Evolutionary conservation across 2,329 filamentous ascomycete genomes (phyloP), one percentile per base, ranked within the genome.

Genomic region (Xylariomycetidae sp.): DNA sequence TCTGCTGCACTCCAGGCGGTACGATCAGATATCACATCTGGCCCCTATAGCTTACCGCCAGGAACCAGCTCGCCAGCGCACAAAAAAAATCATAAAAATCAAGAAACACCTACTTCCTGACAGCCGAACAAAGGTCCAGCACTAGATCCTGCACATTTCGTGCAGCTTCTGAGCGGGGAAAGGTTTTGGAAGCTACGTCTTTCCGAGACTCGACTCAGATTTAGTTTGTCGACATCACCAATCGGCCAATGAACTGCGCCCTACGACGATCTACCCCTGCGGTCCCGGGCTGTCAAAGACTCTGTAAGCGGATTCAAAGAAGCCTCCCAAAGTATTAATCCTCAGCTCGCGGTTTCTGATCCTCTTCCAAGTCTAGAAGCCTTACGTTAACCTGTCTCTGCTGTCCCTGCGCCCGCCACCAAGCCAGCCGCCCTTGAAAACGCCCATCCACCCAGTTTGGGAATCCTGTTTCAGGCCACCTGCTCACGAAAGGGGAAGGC

Each of bases 141-240:
- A 46, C 30, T 28, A 37, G 32, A 42, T 33, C 34, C 36, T 44
- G 36, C 31, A 42, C 37, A 38, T 42, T 36, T 40, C 15, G 10
- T 18, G 13, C 6, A 10, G 13, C 14, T 30, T 31, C 33, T 28
- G 34, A 45, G 48, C 40, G 44, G 45, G 41, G 42, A 46, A 48
- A 45, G 36, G 48, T 51, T 49, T 53, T 48, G 43, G 46, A 51
- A 39, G 31, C 44, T 45, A 53, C 53, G 40, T 44, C 39, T 41
- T 51, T 49, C 54, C 53, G 55, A 58, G 46, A 58, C 55, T 49
- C 49, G 54, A 56, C 49, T 58, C 50, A 57, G 44, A 53, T 42
- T 50, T 44, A 56, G 54, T 57, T 57, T 58, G 54, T 42, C 42
- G 51, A 50, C 45, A 42, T 27, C 38, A 35, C 26, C 11, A 27